Evolutionary conservation across 2,329 filamentous ascomycete genomes (phyloP).

Genomic region (Pseudocercospora fuligena): DNA sequence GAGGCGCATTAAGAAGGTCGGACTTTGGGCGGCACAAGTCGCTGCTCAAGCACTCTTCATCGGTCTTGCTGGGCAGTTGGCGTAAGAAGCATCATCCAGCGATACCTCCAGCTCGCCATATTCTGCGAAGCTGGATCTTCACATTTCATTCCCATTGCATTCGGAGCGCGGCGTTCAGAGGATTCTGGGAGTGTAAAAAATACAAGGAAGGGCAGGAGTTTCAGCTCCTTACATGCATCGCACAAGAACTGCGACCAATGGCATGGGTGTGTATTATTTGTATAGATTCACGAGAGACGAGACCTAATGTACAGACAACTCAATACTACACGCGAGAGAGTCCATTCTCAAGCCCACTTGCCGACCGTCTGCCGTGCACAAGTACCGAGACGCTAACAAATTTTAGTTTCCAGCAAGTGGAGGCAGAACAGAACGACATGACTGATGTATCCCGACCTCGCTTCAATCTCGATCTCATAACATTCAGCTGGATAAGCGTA

Average conservation of each 20-base stretch:
- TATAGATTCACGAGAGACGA: constrained; percentile 15
- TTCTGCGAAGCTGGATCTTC: neutral
- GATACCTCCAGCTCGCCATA: neutral
- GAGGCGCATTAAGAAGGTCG: constrained; percentile 89
- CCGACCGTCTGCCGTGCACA: neutral
- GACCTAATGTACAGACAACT: constrained; percentile 20
- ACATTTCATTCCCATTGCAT: neutral
- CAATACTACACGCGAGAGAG: neutral
- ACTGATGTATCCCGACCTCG: neutral
- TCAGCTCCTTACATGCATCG: constrained; percentile 9
- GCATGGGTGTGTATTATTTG: constrained; percentile 7
- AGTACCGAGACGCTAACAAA: constrained; percentile 3
- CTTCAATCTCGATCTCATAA: neutral
- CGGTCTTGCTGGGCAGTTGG: constrained; percentile 84
- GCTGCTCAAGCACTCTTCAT: constrained; percentile 93
- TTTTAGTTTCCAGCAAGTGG: constrained; percentile 5
- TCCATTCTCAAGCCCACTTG: neutral
- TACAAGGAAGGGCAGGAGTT: neutral
- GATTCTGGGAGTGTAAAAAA: constrained; percentile 7
- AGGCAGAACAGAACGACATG: neutral
- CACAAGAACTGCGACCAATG: constrained; percentile 4
- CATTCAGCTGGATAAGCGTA: neutral
- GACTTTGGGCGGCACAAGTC: constrained; percentile 92
- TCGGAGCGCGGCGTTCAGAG: constrained; percentile 19
- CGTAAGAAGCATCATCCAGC: constrained; percentile 42